Percentiles rank a stretch among this genome's conserved stretches.
These are phyloP conservation scores for Penicillium dipodomyicola DNA, from an alignment of 495 filamentous ascomycete species.

Conservation along the genomic window DNA sequence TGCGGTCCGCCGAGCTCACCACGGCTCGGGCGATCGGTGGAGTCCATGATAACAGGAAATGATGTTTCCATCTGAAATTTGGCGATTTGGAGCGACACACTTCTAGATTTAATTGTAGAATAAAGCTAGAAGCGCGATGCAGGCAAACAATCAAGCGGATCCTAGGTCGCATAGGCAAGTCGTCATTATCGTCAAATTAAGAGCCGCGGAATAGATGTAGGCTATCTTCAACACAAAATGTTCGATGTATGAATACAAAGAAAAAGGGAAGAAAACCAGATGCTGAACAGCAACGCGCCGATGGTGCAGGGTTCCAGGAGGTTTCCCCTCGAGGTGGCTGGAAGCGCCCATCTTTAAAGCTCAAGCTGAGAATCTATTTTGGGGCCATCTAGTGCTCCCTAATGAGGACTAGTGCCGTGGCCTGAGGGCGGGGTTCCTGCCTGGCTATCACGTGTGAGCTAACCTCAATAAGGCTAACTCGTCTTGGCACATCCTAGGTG, in stretches of 20 bases:
- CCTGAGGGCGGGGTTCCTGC: slow-evolving; percentile 34
- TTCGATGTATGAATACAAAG: neutral
- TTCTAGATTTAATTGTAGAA: slow-evolving; percentile 8
- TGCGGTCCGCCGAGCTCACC: slow-evolving; percentile 32
- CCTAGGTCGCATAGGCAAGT: slow-evolving; percentile 11
- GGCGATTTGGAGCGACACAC: neutral
- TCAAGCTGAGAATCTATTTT: slow-evolving; percentile 31
- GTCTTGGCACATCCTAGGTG: neutral
- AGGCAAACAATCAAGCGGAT: slow-evolving; percentile 13
- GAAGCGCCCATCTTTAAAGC: slow-evolving; percentile 26
- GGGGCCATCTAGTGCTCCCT: slow-evolving; percentile 18
- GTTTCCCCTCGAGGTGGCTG: slow-evolving; percentile 30
- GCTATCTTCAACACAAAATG: slow-evolving; percentile 1
- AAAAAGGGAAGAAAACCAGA: neutral
- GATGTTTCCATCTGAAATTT: slow-evolving; percentile 32
- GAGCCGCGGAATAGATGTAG: neutral
- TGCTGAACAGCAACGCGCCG: slow-evolving; percentile 8
- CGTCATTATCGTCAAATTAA: slow-evolving; percentile 11
- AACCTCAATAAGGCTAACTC: neutral
- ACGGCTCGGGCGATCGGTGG: slow-evolving; percentile 29
- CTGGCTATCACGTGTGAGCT: slow-evolving; percentile 17
- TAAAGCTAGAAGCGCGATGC: slow-evolving; percentile 5
- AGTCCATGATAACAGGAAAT: slow-evolving; percentile 35
- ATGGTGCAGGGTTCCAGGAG: slow-evolving; percentile 19
- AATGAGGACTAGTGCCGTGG: slow-evolving; percentile 17